A percentile compares a stretch with the other conserved stretches of the same genome.
Conservation (phyloP, 2,329 filamentous ascomycete genomes). For the Epicoccum sorghinum region DNA sequence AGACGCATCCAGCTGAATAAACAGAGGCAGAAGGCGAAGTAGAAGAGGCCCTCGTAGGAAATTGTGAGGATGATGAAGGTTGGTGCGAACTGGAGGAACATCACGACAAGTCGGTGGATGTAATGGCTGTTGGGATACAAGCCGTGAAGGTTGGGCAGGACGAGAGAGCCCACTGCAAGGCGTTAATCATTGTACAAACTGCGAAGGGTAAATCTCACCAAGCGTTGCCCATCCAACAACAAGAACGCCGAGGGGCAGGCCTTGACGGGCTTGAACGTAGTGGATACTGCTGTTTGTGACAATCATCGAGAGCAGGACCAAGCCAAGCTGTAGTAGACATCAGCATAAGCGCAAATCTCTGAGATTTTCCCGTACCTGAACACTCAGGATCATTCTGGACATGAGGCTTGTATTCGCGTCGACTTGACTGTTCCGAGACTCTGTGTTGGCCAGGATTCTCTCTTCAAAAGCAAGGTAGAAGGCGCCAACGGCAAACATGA, state of each 20-base stretch:
- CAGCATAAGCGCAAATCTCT: neutral
- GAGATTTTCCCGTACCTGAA: slow-evolving; percentile 60
- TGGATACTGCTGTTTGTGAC: slow-evolving; percentile 86
- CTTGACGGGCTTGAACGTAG: slow-evolving; percentile 82
- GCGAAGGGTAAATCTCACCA: slow-evolving; percentile 55
- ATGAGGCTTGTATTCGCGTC: slow-evolving; percentile 50
- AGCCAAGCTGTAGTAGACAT: slow-evolving; percentile 63
- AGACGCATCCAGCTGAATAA: slow-evolving; percentile 90
- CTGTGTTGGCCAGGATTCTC: slow-evolving; percentile 55
- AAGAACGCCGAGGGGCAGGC: slow-evolving; percentile 86
- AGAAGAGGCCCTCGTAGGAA: slow-evolving; percentile 96
- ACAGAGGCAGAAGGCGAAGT: slow-evolving; percentile 83
- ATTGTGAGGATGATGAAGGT: slow-evolving; percentile 96
- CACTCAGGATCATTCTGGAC: slow-evolving; percentile 67
- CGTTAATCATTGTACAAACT: slow-evolving; percentile 12
- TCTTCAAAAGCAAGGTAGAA: slow-evolving; percentile 83
- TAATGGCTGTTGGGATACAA: slow-evolving; percentile 84
- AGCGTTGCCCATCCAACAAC: slow-evolving; percentile 82
- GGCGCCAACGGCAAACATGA: slow-evolving; percentile 79
- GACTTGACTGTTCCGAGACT: slow-evolving; percentile 38
- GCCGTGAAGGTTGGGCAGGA: slow-evolving; percentile 81
- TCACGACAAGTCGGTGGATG: slow-evolving; percentile 82
- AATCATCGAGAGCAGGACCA: slow-evolving; percentile 79
- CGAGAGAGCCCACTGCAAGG: slow-evolving; percentile 71
- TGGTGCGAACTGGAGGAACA: slow-evolving; percentile 92